These are phyloP conservation scores for Cunninghamia lanceolata DNA, from an alignment of 75 land plant genomes.

Conservation along the genomic window DNA sequence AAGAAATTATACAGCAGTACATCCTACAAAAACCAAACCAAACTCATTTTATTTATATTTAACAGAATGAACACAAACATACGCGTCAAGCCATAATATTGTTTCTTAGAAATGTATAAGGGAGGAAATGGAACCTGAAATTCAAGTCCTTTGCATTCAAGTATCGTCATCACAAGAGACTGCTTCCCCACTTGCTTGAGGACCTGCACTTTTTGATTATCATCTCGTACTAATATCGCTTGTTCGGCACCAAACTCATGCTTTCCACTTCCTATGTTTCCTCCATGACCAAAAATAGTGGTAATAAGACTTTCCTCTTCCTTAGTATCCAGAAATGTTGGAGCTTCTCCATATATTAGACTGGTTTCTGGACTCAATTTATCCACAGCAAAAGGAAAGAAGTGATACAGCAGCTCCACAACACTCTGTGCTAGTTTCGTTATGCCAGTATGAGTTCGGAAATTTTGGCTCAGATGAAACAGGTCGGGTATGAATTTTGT, in stretches of 20 bases:
- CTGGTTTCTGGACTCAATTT: constrained; percentile 51
- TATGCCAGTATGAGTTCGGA: constrained; percentile 30
- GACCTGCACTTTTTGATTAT: constrained; percentile 4
- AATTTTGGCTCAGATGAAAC: constrained; percentile 50
- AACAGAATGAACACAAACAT: neutral
- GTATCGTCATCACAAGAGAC: constrained; percentile 63
- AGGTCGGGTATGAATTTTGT: constrained; percentile 19
- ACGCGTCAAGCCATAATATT: neutral
- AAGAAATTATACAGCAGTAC: too few relatives aligned
- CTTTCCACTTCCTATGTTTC: too few relatives aligned
- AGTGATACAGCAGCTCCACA: constrained; percentile 44
- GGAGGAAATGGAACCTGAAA: constrained; percentile 37
- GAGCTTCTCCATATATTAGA: neutral
- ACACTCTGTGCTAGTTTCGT: constrained; percentile 47
- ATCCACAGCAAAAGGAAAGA: constrained; percentile 58
- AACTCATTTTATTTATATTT: neutral
- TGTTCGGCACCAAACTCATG: too few relatives aligned
- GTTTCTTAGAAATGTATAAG: neutral
- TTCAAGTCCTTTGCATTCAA: constrained; percentile 72
- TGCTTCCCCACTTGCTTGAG: constrained; percentile 39
- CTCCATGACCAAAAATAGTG: neutral
- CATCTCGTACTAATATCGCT: too few relatives aligned
- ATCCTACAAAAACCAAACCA: neutral
- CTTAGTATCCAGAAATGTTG: neutral
- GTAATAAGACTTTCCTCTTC: neutral